Base-by-base conservation (phyloP, 2,329 filamentous ascomycete genomes). In the Pleomassaria siparia region DNA sequence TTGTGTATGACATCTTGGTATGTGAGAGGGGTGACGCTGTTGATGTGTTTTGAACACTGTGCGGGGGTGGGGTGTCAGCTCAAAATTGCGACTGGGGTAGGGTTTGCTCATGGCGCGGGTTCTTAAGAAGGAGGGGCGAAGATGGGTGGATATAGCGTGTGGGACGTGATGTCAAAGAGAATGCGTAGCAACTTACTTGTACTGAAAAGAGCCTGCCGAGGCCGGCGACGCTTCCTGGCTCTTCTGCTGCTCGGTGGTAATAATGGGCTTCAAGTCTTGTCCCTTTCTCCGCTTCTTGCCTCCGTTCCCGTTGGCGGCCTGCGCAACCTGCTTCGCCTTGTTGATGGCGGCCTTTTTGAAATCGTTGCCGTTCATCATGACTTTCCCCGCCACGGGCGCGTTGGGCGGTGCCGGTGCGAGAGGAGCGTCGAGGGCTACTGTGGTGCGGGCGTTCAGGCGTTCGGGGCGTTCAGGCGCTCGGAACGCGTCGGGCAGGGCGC, bases 201-300 rank as follows among this genome's bases (percentile, higher is more conserved):
- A 70, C 41, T 70, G 61, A 58, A 66, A 70, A 53, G 63, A 63
- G 48, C 58, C 59, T 42, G 64, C 64, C 35, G 64, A 67, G 18
- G 63, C 64, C 43, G 71, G 70, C 56, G 76, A 72, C 69, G 72
- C 60, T 56, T 76, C 63, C 70, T 72, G 74, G 63, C 57, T 54
- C 62, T 71, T 65, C 73, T 76, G 71, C 70, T 75, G 62, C 62
- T 88, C 85, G 50, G 80, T 87, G 32, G 86, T 89, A 71, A 89
- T 86, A 65, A 89, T 89, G 62, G 87, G 87, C 74, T 88, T 88
- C 58, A 88, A 74, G 55, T 78, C 75, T 44, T 79, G 80, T 33
- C 86, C 84, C 79, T 89, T 89, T 76, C 86, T 85, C 65, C 85
- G 80, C 79, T 89, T 89, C 79, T 88, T 89, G 54, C 75, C 78